Evolutionary conservation across 345 rosid genomes (phyloP), one percentile per base, ranked within the genome.

Genomic region (Barbarea vulgaris): DNA sequence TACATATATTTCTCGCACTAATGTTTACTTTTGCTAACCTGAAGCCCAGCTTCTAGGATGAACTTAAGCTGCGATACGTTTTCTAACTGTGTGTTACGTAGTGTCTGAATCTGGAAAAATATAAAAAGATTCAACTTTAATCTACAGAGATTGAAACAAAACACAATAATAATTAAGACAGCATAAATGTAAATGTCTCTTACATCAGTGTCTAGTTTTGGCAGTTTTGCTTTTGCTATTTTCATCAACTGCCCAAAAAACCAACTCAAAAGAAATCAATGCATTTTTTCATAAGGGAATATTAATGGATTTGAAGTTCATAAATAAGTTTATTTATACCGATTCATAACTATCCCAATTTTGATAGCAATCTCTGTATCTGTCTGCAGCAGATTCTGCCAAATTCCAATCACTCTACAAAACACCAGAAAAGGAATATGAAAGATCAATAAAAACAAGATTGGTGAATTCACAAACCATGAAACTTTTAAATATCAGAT

Each of bases 21-120:
- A n/a, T n/a, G 75, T 55, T 83, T 18, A 39, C 1, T 68, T 68
- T 68, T 39, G 7, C 69, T 51, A 37, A 76, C 79, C 96, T 89
- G 97, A 79, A 83, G 85, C 83, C 84, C 87, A 24, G 96, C 93
- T 56, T 92, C 93, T 74, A 74, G 60, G 67, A 92, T 88, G 81
- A 89, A 89, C 80, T 92, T 77, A 62, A 92, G 90, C 86, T 89
- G 92, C 11, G 86, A 80, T 53, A 77, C 83, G 0, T 89, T 89
- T 42, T 80, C 81, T 82, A 89, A 82, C 50, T 88, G 90, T 69
- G 59, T 57, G 53, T 88, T 83, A 78, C 93, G 85, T 28, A 88
- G 86, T 70, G 79, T 62, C 68, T 82, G 85, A 57, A 89, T 83
- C 80, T 77, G 44, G 1, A 19, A 70, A 12, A 0, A 48, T 6